phyloP scores from a whole-genome alignment of 2,329 filamentous ascomycete species.

The Phaeosphaeriaceae sp. region DNA sequence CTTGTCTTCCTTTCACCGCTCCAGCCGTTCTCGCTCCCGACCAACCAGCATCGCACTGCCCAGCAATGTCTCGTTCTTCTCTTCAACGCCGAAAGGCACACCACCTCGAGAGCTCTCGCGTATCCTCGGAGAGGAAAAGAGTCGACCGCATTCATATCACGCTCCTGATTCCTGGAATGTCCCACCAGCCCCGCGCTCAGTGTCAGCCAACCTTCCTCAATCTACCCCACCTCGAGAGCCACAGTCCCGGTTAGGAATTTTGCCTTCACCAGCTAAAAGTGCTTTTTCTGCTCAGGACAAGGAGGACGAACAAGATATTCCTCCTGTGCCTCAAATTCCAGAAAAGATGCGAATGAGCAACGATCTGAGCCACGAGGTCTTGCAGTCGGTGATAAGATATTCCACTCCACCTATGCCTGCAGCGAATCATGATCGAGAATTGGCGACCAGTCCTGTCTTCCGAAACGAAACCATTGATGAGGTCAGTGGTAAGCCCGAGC shows the following conservation, averaged over 20 bases:
- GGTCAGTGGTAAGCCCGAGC: background rate
- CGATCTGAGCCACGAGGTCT: slow-evolving; percentile 29
- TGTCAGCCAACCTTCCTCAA: slow-evolving; percentile 16
- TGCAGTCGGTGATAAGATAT: slow-evolving; percentile 40
- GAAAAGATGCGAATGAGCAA: slow-evolving; percentile 25
- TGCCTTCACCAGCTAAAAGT: slow-evolving; percentile 41
- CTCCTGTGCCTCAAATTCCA: slow-evolving; percentile 41
- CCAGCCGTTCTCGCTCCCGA: slow-evolving; percentile 40
- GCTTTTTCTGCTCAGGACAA: slow-evolving; percentile 29
- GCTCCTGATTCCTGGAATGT: slow-evolving; percentile 38
- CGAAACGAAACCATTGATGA: background rate
- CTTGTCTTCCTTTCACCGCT: slow-evolving; percentile 44
- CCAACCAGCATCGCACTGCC: slow-evolving; percentile 40
- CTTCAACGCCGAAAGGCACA: slow-evolving; percentile 26
- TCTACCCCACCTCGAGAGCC: slow-evolving; percentile 10
- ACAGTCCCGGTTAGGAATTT: slow-evolving; percentile 27
- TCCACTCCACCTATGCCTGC: slow-evolving; percentile 26
- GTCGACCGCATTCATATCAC: slow-evolving; percentile 40
- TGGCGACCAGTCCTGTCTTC: slow-evolving; percentile 12
- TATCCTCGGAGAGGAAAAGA: slow-evolving; percentile 12
- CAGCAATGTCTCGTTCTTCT: slow-evolving; percentile 16
- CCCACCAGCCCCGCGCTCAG: slow-evolving; percentile 18
- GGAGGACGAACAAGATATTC: slow-evolving; percentile 29
- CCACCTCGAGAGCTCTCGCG: slow-evolving; percentile 33
- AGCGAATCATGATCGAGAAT: slow-evolving; percentile 11